A percentile compares a stretch with the other conserved stretches of the same genome.
Evolutionary conservation across 192 early-diverging fungal species (phyloP).

Genomic region (Umbelopsis ramanniana): DNA sequence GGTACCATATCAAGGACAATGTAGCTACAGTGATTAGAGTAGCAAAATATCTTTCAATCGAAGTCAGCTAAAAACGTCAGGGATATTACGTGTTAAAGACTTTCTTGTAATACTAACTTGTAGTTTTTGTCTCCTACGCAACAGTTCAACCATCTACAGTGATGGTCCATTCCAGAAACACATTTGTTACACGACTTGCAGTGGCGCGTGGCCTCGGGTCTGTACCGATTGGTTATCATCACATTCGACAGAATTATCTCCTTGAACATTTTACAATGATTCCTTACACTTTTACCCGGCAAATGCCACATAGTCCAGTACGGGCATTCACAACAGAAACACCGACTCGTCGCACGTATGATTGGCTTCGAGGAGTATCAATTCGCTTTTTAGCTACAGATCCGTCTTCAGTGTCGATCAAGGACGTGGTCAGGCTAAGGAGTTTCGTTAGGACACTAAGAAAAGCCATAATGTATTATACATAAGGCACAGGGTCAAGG

Average conservation of each 20-base stretch:
- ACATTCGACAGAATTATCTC: too few relatives aligned
- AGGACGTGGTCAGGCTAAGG: slow-evolving; percentile 34
- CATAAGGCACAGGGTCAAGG: slow-evolving; percentile 13
- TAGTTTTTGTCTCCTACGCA: slow-evolving; percentile 44
- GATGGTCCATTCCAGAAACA: slow-evolving; percentile 45
- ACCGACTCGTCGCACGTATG: slow-evolving; percentile 37
- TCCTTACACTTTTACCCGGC: slow-evolving; percentile 45
- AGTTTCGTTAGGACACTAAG: slow-evolving; percentile 32
- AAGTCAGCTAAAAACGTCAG: not conserved
- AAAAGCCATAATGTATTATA: slow-evolving; percentile 33
- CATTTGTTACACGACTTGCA: slow-evolving; percentile 49
- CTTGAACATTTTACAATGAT: not conserved
- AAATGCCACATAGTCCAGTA: slow-evolving; percentile 40
- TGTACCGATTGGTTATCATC: slow-evolving; percentile 13
- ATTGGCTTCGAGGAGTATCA: slow-evolving; percentile 29
- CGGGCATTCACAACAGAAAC: slow-evolving; percentile 39
- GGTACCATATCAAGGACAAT: slow-evolving; percentile 32
- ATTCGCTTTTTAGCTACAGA: slow-evolving; percentile 22
- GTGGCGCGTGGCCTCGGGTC: slow-evolving; percentile 35
- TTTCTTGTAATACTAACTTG: slow-evolving; percentile 19
- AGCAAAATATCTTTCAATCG: slow-evolving; percentile 29
- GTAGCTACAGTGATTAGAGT: slow-evolving; percentile 23
- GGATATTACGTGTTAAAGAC: not conserved
- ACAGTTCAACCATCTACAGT: slow-evolving; percentile 44
- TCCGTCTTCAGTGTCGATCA: slow-evolving; percentile 35